phyloP scores from a whole-genome alignment of 2,329 filamentous ascomycete species.

The Calonectria henricotiae region DNA sequence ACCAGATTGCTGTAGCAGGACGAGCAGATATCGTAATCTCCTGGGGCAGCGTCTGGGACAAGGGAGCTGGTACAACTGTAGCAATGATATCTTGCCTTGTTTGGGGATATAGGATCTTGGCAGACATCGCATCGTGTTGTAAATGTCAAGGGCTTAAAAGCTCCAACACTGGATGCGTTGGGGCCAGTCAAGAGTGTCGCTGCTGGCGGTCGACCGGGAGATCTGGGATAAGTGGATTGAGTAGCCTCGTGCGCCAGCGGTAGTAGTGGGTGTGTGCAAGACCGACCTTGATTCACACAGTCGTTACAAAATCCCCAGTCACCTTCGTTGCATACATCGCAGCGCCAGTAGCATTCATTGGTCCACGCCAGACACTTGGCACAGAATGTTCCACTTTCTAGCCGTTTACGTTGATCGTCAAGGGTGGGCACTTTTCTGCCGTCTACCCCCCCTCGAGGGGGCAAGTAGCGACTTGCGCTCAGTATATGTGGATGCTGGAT shows the following conservation, averaged over 20 bases:
- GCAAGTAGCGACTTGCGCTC: slow-evolving; percentile 71
- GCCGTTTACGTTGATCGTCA: slow-evolving; percentile 77
- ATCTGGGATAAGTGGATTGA: slow-evolving; percentile 56
- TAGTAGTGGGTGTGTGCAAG: slow-evolving; percentile 86
- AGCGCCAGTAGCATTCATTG: slow-evolving; percentile 93
- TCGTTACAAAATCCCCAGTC: slow-evolving; percentile 95
- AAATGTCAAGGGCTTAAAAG: slow-evolving; percentile 80
- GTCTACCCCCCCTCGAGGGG: slow-evolving; percentile 70
- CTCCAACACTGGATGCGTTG: slow-evolving; percentile 64
- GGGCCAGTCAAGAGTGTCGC: slow-evolving; percentile 67
- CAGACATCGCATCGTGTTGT: slow-evolving; percentile 87
- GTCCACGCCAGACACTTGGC: slow-evolving; percentile 81
- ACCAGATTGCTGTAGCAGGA: slow-evolving; percentile 83
- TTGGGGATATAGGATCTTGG: slow-evolving; percentile 79
- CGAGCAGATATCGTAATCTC: slow-evolving; percentile 91
- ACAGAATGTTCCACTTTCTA: slow-evolving; percentile 90
- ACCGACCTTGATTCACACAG: slow-evolving; percentile 87
- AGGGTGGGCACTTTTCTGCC: slow-evolving; percentile 73
- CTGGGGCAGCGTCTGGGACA: slow-evolving; percentile 66
- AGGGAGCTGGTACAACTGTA: slow-evolving; percentile 76
- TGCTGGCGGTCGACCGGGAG: slow-evolving; percentile 64
- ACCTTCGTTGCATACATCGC: slow-evolving; percentile 88
- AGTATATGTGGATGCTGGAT: slow-evolving; percentile 72
- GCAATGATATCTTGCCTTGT: slow-evolving; percentile 84
- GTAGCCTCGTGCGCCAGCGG: slow-evolving; percentile 78